These are phyloP conservation scores for Crucihimalaya himalaica DNA, from an alignment of 345 rosid species.

Conservation along the genomic window DNA sequence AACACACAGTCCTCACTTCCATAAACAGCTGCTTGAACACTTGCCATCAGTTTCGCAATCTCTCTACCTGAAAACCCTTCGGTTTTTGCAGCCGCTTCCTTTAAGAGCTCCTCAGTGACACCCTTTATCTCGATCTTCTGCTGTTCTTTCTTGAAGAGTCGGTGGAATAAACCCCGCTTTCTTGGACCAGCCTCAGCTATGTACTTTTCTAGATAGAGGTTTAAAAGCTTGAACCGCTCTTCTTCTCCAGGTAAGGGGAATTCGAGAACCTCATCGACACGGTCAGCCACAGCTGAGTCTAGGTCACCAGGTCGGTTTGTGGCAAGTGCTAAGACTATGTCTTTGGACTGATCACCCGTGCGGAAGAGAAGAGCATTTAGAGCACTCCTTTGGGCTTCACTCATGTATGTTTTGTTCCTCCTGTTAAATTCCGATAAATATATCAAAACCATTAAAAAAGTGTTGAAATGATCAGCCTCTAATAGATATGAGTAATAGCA, in stretches of 20 bases:
- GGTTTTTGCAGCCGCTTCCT: conserved; percentile 82
- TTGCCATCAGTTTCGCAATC: conserved; percentile 90
- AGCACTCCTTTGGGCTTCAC: conserved; percentile 98
- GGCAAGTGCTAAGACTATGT: conserved; percentile 91
- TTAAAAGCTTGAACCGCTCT: conserved; percentile 83
- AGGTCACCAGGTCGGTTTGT: conserved; percentile 96
- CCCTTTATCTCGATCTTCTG: conserved; percentile 84
- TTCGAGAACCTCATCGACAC: conserved; percentile 89
- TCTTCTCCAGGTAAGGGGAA: conserved; percentile 84
- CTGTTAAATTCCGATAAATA: conserved; percentile 43
- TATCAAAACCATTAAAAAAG: conserved; percentile 14
- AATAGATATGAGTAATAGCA: conserved; percentile 8
- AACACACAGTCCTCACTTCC: conserved; percentile 87
- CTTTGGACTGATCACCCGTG: conserved; percentile 95
- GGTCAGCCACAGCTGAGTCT: conserved; percentile 91
- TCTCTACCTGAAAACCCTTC: conserved; percentile 96
- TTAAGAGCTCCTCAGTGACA: conserved; percentile 65
- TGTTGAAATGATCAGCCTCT: neutral
- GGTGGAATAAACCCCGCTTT: conserved; percentile 58
- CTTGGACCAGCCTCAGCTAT: conserved; percentile 76
- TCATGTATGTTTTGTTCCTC: conserved; percentile 94
- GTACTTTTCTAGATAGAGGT: conserved; percentile 82
- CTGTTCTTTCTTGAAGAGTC: conserved; percentile 60
- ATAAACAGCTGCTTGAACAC: conserved; percentile 93
- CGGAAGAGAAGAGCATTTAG: conserved; percentile 91